Evolutionary conservation across 1,284 basidiomycete species (phyloP), one percentile per base, ranked within the genome.

Genomic region (Austroboletus niveus): DNA sequence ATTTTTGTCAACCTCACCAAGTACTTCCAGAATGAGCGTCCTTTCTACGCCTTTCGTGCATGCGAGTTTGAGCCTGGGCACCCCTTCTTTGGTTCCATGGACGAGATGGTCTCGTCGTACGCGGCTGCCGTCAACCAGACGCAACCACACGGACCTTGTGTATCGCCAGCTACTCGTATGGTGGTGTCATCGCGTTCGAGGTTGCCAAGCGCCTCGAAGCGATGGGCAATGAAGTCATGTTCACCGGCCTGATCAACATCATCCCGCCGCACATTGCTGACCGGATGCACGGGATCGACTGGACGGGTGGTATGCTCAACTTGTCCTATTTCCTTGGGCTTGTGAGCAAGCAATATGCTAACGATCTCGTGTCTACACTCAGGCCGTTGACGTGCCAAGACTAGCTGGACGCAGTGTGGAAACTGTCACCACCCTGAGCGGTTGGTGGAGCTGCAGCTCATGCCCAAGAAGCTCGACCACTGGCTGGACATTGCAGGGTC

Each of bases 131-230:
- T 78, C 22, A 69, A 70, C 55, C 60, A 60, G 5, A 60, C 64
- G 1, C 72, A 73, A 43, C 71, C 75, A 5, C 59, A 54, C 3
- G 77, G 77, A 0, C 77, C 78, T 1, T 79, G 74, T 49, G 69
- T 39, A 60, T 79, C 24, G 76, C 72, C 0, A 77, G 78, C 9
- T 79, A 79, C 69, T 75, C 73, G 31, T 79, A 75, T 45, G 77
- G 77, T 35, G 77, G 77, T 40, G 73, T 73, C 31, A 69, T 75
- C 3, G 75, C 75, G 8, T 79, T 75, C 49, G 75, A 80, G 55
- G 68, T 79, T 12, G 70, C 69, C 14, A 75, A 76, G 57, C 58
- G 60, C 24, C 67, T 80, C 30, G 70, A 72, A 56, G 57, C 57
- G 1, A 62, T 61, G 53, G 71, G 73, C 1, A 69, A 70, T 12